phyloP scores from a whole-genome alignment of 495 filamentous ascomycete species.

The Hyaloscypha finlandica region DNA sequence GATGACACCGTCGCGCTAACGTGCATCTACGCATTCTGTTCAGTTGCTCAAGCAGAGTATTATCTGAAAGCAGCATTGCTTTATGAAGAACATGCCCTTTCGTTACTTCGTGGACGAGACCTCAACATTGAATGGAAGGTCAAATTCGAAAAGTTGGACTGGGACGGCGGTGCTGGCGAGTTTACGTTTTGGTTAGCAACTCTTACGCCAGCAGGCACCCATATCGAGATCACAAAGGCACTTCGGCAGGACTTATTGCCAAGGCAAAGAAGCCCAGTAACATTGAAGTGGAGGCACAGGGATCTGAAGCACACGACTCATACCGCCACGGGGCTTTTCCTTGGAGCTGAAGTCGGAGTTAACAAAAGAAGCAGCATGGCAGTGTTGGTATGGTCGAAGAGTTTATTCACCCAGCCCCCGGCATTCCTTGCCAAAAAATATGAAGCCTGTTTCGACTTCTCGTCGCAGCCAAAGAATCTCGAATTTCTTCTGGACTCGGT shows the following conservation, averaged over 20 bases:
- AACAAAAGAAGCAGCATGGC: neutral
- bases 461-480: neutral
- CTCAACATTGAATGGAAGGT: neutral
- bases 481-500: neutral
- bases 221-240: neutral
- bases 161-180: neutral
- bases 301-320: neutral
- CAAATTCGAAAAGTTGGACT: neutral
- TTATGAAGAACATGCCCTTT: neutral
- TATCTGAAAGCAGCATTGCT: neutral
- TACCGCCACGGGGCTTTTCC: neutral
- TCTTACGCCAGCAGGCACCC: neutral
- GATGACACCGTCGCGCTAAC: neutral
- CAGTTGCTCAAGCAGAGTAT: neutral
- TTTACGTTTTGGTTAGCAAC: neutral
- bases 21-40: neutral
- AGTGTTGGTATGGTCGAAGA: neutral
- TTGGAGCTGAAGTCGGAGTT: neutral
- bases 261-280: neutral
- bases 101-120: neutral
- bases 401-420: neutral
- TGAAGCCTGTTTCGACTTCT: neutral
- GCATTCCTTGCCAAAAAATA: neutral
- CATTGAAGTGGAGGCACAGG: neutral
- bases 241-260: neutral